Percentiles rank a stretch among this genome's conserved stretches.
phyloP scores from a whole-genome alignment of 257 asterid species.

The Jaltomata sinuosa region DNA sequence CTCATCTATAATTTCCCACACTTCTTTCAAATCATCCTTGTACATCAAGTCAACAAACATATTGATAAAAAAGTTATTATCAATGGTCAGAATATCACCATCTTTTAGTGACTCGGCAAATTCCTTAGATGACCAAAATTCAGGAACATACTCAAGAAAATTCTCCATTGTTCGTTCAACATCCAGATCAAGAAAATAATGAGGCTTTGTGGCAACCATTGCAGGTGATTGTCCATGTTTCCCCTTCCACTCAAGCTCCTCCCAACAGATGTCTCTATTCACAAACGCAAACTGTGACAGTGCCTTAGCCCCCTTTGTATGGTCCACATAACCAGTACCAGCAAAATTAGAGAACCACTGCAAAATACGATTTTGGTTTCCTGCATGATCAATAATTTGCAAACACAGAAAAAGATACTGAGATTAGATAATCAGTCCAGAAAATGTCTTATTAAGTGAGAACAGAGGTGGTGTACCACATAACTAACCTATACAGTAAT shows the following conservation, averaged over 20 bases:
- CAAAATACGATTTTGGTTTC: conserved; percentile 57
- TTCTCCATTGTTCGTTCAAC: conserved; percentile 83
- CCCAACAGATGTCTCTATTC: conserved; percentile 93
- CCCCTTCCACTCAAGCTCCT: conserved; percentile 98
- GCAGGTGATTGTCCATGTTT: conserved; percentile 99
- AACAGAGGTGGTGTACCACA: neutral
- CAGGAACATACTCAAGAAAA: conserved; percentile 88
- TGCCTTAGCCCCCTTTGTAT: conserved; percentile 90
- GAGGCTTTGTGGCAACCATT: conserved; percentile 98
- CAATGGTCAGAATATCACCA: conserved; percentile 63
- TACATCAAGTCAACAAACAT: conserved; percentile 74
- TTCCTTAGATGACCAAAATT: conserved; percentile 86
- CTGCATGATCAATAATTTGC: conserved; percentile 32
- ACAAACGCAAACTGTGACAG: conserved; percentile 84
- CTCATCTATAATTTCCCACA: conserved; percentile 71
- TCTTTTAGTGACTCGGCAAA: conserved; percentile 81
- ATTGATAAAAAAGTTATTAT: conserved; percentile 49
- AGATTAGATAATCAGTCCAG: neutral
- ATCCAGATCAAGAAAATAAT: conserved; percentile 94
- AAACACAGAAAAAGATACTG: neutral
- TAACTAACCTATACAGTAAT: neutral
- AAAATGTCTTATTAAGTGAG: neutral
- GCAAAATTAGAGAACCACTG: conserved; percentile 88
- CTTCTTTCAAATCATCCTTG: conserved; percentile 53
- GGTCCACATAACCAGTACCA: conserved; percentile 43